Conservation (phyloP, 179 eudicot species). For the Monotropa hypopitys region DNA sequence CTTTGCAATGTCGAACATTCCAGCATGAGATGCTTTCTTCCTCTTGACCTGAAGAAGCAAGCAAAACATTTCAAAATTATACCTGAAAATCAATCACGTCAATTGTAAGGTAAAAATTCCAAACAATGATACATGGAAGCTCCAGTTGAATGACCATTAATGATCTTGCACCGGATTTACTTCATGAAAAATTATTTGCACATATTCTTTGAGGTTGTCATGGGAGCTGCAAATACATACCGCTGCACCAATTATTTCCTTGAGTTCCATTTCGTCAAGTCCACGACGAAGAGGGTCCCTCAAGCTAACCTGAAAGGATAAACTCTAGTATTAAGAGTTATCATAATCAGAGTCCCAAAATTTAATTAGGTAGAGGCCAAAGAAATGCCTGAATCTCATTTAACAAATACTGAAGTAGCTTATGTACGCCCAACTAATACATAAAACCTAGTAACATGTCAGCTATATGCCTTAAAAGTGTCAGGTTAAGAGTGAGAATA, state of each 20-base stretch:
- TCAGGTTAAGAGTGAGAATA: not conserved
- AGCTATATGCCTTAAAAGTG: not conserved
- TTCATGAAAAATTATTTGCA: not conserved
- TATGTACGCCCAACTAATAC: not conserved
- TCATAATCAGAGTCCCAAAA: not conserved
- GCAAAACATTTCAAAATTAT: not conserved
- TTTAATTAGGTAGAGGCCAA: not conserved
- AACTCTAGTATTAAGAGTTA: not conserved
- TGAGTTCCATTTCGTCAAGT: constrained; percentile 56
- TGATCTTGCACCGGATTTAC: not conserved
- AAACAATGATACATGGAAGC: not conserved
- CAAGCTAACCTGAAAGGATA: constrained; percentile 56
- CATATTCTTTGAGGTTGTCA: not conserved
- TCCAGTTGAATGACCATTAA: not conserved
- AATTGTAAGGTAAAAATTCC: not conserved
- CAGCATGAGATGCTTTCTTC: constrained; percentile 96
- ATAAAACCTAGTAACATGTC: not conserved
- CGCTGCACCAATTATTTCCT: constrained; percentile 67
- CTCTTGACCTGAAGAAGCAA: constrained; percentile 50
- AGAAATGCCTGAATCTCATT: constrained; percentile 1
- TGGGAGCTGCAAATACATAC: constrained; percentile 21
- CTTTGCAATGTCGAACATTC: constrained; percentile 90
- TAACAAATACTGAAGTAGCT: not conserved
- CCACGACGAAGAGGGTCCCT: constrained; percentile 88
- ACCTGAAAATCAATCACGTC: not conserved